Evolutionary conservation across 2,329 filamentous ascomycete genomes (phyloP).

Genomic region (Paracoccidioides brasiliensis): DNA sequence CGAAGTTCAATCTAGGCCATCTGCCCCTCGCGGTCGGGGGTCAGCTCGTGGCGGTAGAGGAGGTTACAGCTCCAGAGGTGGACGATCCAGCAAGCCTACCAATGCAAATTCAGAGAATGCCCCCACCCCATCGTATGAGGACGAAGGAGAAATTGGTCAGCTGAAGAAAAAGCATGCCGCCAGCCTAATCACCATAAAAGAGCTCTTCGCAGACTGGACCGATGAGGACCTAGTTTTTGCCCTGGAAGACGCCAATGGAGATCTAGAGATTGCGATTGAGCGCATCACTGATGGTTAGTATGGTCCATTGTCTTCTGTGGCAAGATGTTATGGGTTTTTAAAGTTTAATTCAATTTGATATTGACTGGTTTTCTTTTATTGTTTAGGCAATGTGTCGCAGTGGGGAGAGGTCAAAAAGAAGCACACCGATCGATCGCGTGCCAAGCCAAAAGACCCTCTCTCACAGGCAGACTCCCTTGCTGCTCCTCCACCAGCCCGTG

Average conservation of each 20-base stretch:
- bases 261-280: constrained; percentile 37
- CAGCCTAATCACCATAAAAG: constrained; percentile 70
- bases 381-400: constrained; percentile 37
- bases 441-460: constrained; percentile 34
- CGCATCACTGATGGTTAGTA: constrained; percentile 37
- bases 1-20: constrained; percentile 77
- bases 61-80: constrained; percentile 56
- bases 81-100: constrained; percentile 54
- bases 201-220: constrained; percentile 92
- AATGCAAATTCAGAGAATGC: constrained; percentile 61
- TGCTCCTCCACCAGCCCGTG: constrained; percentile 23
- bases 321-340: not conserved
- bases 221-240: constrained; percentile 90
- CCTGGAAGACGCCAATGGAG: constrained; percentile 57
- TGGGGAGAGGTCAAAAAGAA: constrained; percentile 43
- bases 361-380: constrained; percentile 5
- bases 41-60: constrained; percentile 74
- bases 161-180: constrained; percentile 79
- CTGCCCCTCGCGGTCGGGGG: constrained; percentile 77
- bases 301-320: constrained; percentile 3
- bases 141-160: constrained; percentile 81
- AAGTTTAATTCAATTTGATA: not conserved
- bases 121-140: constrained; percentile 50
- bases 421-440: constrained; percentile 32
- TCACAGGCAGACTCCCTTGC: constrained; percentile 21